Evolutionary conservation across 2,329 filamentous ascomycete species (phyloP), one percentile per base, ranked within the genome.

Genomic region (Ceratocystis smalleyi): DNA sequence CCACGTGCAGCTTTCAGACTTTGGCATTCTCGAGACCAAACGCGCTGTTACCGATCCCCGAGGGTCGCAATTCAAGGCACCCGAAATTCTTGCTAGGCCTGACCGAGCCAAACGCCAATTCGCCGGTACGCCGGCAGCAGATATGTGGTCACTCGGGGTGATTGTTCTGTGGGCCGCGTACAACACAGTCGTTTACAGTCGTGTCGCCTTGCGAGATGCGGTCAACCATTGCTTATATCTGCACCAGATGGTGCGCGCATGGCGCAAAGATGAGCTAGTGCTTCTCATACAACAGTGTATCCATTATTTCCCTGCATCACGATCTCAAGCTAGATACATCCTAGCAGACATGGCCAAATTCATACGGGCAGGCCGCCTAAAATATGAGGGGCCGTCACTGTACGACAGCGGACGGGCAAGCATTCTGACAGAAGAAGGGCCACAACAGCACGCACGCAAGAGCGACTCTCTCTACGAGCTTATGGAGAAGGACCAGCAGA

Each of bases 1-100:
- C 24, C 30, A 30, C 7, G 10, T 63, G 17, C 62, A 63, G 62
- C 62, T 63, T 3, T 63, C 62, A 12, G 62, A 63, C 47, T 63
- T 63, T 63, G 62, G 62, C 15, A 63, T 63, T 24, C 49, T 63
- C n/a, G 62, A 63, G 30, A 63, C 62, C 5, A 19, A 27, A 30
- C 49, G 62, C 17, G 47, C 51, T 3, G 40, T 54, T 10, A 57
- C 15, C 22, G 43, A 59, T n/a, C 22, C 24, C 6, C 30, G 19
- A n/a, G 40, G 51, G 8, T 30, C 43, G 8, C 51, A 57, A 17
- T 63, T 43, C 62, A 63, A 59, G 35, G 51, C 62, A 12, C 62
- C 62, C 24, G 62, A 63, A 27, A 54, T 59, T 43, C 24, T 63
- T 12, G 47, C 43, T 17, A 59, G 49, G 8, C 17, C 49, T 17